Evolutionary conservation across 202 grass and related monocot species (phyloP).

Genomic region (Sporobolus alterniflorus): DNA sequence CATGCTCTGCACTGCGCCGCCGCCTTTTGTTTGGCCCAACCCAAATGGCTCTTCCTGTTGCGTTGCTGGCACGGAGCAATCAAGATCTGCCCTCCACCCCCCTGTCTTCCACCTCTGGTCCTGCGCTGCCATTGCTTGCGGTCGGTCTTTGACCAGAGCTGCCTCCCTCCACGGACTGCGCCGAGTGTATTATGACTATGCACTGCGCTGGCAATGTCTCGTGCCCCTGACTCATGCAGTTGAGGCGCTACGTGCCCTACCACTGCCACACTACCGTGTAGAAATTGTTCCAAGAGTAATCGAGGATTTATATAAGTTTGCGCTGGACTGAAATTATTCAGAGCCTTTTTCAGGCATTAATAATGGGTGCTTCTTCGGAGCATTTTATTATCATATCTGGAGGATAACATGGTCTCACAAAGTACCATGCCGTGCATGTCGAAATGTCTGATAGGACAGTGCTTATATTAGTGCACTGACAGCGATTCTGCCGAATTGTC

Average conservation of each 20-base stretch:
- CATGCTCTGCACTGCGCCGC: constrained; percentile 41
- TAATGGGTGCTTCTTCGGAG: background rate
- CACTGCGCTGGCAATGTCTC: background rate
- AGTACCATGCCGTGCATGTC: constrained; percentile 2
- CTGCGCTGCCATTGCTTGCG: constrained; percentile 23
- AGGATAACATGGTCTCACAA: background rate
- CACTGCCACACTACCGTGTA: too few species aligned
- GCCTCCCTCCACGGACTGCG: background rate
- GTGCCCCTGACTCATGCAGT: background rate
- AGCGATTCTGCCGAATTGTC: constrained; percentile 14
- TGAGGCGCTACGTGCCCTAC: background rate
- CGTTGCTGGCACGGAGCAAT: constrained; percentile 43
- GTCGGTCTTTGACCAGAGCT: constrained; percentile 45
- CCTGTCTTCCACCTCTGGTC: constrained; percentile 27
- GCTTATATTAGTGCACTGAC: background rate
- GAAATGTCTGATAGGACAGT: background rate
- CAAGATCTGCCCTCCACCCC: constrained; percentile 32
- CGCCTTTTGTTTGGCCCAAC: constrained; percentile 36
- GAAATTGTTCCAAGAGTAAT: background rate
- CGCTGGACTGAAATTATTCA: constrained; percentile 1
- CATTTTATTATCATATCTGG: background rate
- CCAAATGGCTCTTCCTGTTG: constrained; percentile 47
- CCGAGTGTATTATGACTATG: too few species aligned
- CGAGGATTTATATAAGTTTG: constrained; percentile 1
- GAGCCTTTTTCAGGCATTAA: background rate